A percentile compares a stretch with the other conserved stretches of the same genome.
These are phyloP conservation scores for Pulveroboletus sp. DNA, from an alignment of 768 basidiomycete species.

Conservation along the genomic window DNA sequence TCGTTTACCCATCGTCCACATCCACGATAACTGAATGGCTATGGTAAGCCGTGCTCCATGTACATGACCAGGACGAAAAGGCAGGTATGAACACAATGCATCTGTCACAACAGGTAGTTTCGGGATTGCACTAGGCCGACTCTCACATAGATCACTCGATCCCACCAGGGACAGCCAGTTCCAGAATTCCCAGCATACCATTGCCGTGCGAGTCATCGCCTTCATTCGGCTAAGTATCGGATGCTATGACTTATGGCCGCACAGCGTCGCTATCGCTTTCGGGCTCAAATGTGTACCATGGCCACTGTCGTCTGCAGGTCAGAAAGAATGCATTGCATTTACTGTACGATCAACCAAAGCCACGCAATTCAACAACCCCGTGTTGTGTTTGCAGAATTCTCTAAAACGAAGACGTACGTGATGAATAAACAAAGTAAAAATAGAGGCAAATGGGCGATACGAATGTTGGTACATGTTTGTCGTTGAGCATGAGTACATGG, in stretches of 20 bases:
- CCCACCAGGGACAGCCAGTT: background rate
- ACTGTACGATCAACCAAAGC: constrained; percentile 1
- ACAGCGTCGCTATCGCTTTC: too few relatives aligned
- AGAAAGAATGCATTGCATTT: constrained; percentile 4
- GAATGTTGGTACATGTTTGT: constrained; percentile 24
- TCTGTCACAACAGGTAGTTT: too few relatives aligned
- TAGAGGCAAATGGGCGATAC: background rate
- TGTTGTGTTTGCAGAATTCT: constrained; percentile 15
- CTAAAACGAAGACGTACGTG: constrained; percentile 1
- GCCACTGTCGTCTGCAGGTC: too few relatives aligned
- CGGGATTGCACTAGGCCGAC: too few relatives aligned
- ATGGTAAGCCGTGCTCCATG: too few relatives aligned
- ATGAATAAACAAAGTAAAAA: constrained; percentile 1
- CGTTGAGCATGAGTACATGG: constrained; percentile 13
- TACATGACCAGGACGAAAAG: too few relatives aligned
- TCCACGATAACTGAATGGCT: too few relatives aligned
- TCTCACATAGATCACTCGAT: background rate
- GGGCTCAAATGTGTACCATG: background rate
- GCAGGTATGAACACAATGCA: too few relatives aligned
- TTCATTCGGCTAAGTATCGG: too few relatives aligned
- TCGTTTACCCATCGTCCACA: too few relatives aligned
- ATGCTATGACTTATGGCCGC: too few relatives aligned
- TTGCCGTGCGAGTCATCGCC: background rate
- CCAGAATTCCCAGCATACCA: background rate
- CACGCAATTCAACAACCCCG: constrained; percentile 19